Evolutionary conservation across 2,329 filamentous ascomycete genomes (phyloP).

Genomic region (Pestalotiopsis sp.): DNA sequence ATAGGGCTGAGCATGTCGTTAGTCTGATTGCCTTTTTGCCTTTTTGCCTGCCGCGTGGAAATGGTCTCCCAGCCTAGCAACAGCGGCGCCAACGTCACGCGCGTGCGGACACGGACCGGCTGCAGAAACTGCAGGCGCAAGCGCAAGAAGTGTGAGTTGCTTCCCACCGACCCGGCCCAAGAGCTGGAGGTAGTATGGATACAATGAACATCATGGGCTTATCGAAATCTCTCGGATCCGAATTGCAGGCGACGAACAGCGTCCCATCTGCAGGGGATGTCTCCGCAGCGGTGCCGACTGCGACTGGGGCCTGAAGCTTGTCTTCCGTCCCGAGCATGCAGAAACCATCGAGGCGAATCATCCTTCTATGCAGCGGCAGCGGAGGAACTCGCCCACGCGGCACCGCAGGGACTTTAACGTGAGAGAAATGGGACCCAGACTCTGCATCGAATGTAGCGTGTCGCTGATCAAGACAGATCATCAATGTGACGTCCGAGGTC

Average conservation of each 20-base stretch:
- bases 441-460: not conserved
- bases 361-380: not conserved
- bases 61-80: not conserved
- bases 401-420: not conserved
- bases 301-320: not conserved
- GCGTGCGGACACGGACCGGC: not conserved
- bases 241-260: not conserved
- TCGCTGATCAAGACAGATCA: conserved; percentile 5
- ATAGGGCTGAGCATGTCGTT: not conserved
- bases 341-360: not conserved
- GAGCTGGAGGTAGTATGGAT: not conserved
- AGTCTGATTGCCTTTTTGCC: not conserved
- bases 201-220: not conserved
- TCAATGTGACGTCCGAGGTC: conserved; percentile 2
- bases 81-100: not conserved
- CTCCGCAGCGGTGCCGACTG: not conserved
- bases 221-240: not conserved
- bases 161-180: not conserved
- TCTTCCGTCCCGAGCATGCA: not conserved
- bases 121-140: conserved; percentile 1
- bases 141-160: conserved; percentile 2
- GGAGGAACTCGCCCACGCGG: not conserved
- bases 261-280: not conserved
- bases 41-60: not conserved
- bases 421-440: not conserved